Evolutionary conservation across 1,139 yeast species (phyloP).

Genomic region (Zygotorulaspora mrakii): DNA sequence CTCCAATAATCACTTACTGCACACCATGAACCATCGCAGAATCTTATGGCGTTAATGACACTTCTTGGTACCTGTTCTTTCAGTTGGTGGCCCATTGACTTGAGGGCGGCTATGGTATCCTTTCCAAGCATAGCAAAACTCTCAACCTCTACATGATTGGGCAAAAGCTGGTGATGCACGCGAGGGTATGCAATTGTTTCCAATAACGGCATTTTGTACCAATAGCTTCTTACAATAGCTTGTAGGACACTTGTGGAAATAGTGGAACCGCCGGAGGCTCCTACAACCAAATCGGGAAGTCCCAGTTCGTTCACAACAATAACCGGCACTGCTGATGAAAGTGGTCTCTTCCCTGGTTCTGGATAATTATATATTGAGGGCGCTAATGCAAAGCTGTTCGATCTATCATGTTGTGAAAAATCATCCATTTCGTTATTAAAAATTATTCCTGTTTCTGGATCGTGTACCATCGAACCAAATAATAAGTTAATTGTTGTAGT

Average conservation of each 20-base stretch:
- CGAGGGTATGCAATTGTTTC: constrained; percentile 76
- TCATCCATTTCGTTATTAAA: constrained; percentile 95
- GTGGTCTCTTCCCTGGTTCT: constrained; percentile 72
- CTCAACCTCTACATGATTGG: constrained; percentile 65
- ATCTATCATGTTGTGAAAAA: constrained; percentile 67
- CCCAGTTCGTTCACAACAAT: constrained; percentile 53
- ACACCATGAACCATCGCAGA: constrained; percentile 42
- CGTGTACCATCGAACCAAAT: constrained; percentile 82
- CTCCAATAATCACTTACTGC: constrained; percentile 60
- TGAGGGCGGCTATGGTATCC: constrained; percentile 35
- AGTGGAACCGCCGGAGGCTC: constrained; percentile 93
- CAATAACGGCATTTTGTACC: constrained; percentile 54
- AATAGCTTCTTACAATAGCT: constrained; percentile 64
- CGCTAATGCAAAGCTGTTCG: constrained; percentile 73
- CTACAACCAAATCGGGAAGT: constrained; percentile 63
- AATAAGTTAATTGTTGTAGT: constrained; percentile 87
- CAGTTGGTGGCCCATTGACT: constrained; percentile 42
- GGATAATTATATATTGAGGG: constrained; percentile 81
- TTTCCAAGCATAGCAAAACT: constrained; percentile 40
- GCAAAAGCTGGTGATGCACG: constrained; percentile 83
- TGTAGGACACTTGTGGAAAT: constrained; percentile 83
- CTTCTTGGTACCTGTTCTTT: constrained; percentile 41
- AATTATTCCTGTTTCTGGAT: constrained; percentile 74
- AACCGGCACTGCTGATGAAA: constrained; percentile 79
- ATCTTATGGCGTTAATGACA: constrained; percentile 48